Evolutionary conservation across 139 green algal species (phyloP), one percentile per base, ranked within the genome.

Genomic region (Dunaliella sp.): DNA sequence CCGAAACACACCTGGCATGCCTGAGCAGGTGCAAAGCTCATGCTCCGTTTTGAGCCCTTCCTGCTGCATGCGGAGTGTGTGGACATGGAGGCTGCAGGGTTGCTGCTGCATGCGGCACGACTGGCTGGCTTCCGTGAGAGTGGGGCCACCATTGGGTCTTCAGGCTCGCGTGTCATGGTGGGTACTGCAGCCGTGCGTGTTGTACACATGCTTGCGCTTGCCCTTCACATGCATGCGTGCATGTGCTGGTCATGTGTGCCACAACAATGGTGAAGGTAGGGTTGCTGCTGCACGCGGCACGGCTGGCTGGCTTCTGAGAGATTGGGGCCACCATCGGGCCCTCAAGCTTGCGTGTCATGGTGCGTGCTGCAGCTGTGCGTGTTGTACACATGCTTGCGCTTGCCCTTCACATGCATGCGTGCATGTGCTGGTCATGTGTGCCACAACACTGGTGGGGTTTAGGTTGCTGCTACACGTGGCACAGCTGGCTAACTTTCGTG

Each of bases 41-140:
- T 93, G 80, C 88, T 97, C 16, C 83, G 94, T 0, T 97, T 96
- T 80, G 95, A 97, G 88, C 94, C 94, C 7, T 97, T 97, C 91
- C 95, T 97, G 58, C 86, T 97, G 84, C 82, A 90, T 25, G 89
- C 93, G 73, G 94, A 97, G 88, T 93, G 88, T 65, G 65, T 80
- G 36, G 79, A 84, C 24, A 73, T 91, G 35, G 73, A 86, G 1
- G 84, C 48, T 7, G 92, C 90, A 24, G 82, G 80, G n/a, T 12
- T 37, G 87, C 86, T 96, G 36, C 87, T 96, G 72, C 38, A 57
- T 12, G 84, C 79, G 65, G 95, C 92, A n/a, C 58, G 91, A 3
- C 48, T 88, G 28, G 89, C 91, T 7, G 95, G 95, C 0, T 96
- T 93, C 86, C 85, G 94, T 0, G 94, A 96, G 87, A 95, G 89